Base-by-base conservation (phyloP, 176 grass and related monocot genomes). In the Dactylis glomerata region DNA sequence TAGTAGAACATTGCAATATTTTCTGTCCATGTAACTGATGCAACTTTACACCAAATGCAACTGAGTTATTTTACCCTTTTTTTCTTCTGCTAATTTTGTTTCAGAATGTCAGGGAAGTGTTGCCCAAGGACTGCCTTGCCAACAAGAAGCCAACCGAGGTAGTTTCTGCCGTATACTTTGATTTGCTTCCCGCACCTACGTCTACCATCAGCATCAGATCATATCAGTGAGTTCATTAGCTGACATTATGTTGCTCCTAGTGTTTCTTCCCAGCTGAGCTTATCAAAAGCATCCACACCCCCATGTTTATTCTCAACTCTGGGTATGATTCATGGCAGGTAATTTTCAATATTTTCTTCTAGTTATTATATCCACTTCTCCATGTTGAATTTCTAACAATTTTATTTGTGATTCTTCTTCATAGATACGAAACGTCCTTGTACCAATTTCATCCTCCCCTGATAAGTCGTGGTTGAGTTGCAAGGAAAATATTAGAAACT, bases 301-400 rank as follows among this genome's bases (percentile, higher is more conserved):
- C 89, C 1, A 66, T 83, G 0, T 88, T 97, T 80, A 90, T 97
- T 64, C 73, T 92, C 41, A 97, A 92, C 68, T 83, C 94, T 5
- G 89, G 26, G 70, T 97, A 90, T 55, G 94, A 94, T 56, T 78
- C 89, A 20, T 94, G 80, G 89, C 92, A 97, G 94, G 94, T 97
- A 64, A 31, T 28, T 46, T 26, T 59, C 47, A 13, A n/a, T 55
- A 13, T 63, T 5, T 68, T 36, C 11, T 54, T 82, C 15, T 41
- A 59, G 10, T 2, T 9, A 7, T 10, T 38, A 7, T 79, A 42
- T 59, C 59, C 20, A 75, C 3, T 82, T 68, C 0, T n/a, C 3
- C 12, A 3, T 22, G 20, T 34, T 36, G 54, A 74, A 34, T 3
- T 23, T 14, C 44, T 56, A 8, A 75, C 11, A 27, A 15, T 5